A percentile compares a stretch with the other conserved stretches of the same genome.
These are phyloP conservation scores for Skeletonema marinoi DNA, from an alignment of 108 stramenopile species.

Conservation along the genomic window DNA sequence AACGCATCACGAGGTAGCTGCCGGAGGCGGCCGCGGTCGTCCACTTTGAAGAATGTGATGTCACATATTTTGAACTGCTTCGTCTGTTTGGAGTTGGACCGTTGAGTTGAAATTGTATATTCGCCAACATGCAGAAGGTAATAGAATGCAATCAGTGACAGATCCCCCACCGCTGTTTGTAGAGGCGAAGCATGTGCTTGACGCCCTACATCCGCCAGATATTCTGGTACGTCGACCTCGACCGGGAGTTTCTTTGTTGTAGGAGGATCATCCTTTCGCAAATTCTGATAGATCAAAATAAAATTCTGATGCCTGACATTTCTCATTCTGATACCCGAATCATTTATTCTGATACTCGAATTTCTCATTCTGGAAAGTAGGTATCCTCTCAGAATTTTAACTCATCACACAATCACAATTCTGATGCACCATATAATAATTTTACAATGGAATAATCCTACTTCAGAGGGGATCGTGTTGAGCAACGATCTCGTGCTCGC, in stretches of 20 bases:
- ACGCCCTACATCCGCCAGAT: background rate
- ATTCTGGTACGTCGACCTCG: background rate
- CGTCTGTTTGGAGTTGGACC: background rate
- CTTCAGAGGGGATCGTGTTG: too few species aligned
- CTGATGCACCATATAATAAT: too few species aligned
- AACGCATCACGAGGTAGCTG: background rate
- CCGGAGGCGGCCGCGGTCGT: background rate
- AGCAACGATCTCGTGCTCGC: too few species aligned
- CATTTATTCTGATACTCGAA: too few species aligned
- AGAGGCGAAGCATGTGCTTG: background rate
- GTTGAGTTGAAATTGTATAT: too few species aligned
- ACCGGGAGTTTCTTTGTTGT: background rate
- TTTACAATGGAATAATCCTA: too few species aligned
- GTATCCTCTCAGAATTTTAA: too few species aligned
- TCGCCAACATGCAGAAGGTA: slow-evolving; percentile 7
- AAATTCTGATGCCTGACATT: too few species aligned
- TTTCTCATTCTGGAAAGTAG: too few species aligned
- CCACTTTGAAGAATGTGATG: background rate
- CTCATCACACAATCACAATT: too few species aligned
- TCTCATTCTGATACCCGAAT: too few species aligned
- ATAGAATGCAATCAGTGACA: background rate
- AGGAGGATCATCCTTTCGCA: background rate
- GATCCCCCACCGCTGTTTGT: background rate
- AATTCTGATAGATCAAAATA: too few species aligned
- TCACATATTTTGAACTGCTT: background rate